phyloP scores from a whole-genome alignment of 2,329 filamentous ascomycete genomes.

The Penicillium sp. region DNA sequence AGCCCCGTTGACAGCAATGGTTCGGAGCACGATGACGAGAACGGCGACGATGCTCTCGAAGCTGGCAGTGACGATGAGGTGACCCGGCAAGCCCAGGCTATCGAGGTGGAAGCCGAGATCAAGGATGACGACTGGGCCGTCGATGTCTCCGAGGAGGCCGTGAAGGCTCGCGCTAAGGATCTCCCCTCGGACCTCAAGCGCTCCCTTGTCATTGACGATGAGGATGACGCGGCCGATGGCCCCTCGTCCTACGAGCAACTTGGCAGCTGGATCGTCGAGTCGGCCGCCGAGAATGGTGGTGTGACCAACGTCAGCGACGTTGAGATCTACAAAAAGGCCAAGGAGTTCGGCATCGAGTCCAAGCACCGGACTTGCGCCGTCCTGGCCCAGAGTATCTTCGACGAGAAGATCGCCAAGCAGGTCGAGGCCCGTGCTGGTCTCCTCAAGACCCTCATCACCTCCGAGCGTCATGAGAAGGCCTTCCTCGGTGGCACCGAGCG shows the following conservation, averaged over 20 bases:
- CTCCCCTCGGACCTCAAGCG: slow-evolving; percentile 94
- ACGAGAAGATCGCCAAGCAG: slow-evolving; percentile 82
- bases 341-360: slow-evolving; percentile 86
- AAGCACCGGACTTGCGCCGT: slow-evolving; percentile 94
- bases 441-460: slow-evolving; percentile 87
- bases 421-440: slow-evolving; percentile 76
- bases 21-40: slow-evolving; percentile 58
- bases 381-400: slow-evolving; percentile 87
- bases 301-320: slow-evolving; percentile 79
- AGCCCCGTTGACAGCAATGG: slow-evolving; percentile 64
- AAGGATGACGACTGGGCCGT: slow-evolving; percentile 94
- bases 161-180: slow-evolving; percentile 87
- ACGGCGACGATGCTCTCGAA: slow-evolving; percentile 61
- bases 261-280: slow-evolving; percentile 80
- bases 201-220: slow-evolving; percentile 76
- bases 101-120: slow-evolving; percentile 63
- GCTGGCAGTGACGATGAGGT: slow-evolving; percentile 88
- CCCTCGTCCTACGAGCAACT: slow-evolving; percentile 81
- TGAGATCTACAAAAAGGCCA: slow-evolving; percentile 92
- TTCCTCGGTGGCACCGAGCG: slow-evolving; percentile 93
- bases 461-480: slow-evolving; percentile 91
- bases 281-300: slow-evolving; percentile 64
- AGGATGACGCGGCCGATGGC: slow-evolving; percentile 71
- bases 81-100: slow-evolving; percentile 67
- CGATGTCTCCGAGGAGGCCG: slow-evolving; percentile 90